A percentile compares a stretch with the other conserved stretches of the same genome.
Evolutionary conservation across 1,284 basidiomycete genomes (phyloP).

Genomic region (Amylostereum chailletii): DNA sequence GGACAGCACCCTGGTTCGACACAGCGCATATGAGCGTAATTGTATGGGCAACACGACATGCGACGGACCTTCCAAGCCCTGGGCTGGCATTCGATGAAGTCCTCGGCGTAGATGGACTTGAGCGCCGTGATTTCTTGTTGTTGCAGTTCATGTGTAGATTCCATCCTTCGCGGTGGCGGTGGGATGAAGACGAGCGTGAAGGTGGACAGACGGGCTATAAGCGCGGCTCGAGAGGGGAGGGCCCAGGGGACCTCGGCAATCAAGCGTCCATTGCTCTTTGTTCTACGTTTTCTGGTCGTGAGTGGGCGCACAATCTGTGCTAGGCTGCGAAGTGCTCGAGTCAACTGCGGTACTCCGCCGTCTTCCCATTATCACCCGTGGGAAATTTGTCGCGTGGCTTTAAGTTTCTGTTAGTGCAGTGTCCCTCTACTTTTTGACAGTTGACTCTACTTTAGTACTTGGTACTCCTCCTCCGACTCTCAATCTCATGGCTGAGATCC

Average conservation of each 20-base stretch:
- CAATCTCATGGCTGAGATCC: too few relatives aligned
- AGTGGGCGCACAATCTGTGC: too few relatives aligned
- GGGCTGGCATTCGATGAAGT: slow-evolving; percentile 62
- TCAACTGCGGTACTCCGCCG: too few relatives aligned
- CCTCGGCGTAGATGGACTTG: slow-evolving; percentile 68
- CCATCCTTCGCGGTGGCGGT: slow-evolving; percentile 36
- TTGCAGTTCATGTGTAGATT: slow-evolving; percentile 63
- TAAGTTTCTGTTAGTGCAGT: too few relatives aligned
- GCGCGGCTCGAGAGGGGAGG: slow-evolving; percentile 39
- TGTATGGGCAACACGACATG: neutral
- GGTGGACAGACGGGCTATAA: slow-evolving; percentile 18
- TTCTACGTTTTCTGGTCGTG: neutral
- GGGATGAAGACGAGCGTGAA: neutral
- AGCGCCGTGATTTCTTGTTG: slow-evolving; percentile 68
- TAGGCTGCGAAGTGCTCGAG: too few relatives aligned
- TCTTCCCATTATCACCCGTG: too few relatives aligned
- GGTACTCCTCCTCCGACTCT: too few relatives aligned
- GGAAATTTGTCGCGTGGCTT: too few relatives aligned
- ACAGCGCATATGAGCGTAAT: slow-evolving; percentile 5
- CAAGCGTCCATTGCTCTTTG: slow-evolving; percentile 51
- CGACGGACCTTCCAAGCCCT: slow-evolving; percentile 70
- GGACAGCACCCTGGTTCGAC: slow-evolving; percentile 44
- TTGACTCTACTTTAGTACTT: too few relatives aligned
- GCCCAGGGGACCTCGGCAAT: slow-evolving; percentile 61
- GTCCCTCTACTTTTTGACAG: too few relatives aligned